phyloP scores from a whole-genome alignment of 2,329 filamentous ascomycete genomes.

The Fusarium concolor region DNA sequence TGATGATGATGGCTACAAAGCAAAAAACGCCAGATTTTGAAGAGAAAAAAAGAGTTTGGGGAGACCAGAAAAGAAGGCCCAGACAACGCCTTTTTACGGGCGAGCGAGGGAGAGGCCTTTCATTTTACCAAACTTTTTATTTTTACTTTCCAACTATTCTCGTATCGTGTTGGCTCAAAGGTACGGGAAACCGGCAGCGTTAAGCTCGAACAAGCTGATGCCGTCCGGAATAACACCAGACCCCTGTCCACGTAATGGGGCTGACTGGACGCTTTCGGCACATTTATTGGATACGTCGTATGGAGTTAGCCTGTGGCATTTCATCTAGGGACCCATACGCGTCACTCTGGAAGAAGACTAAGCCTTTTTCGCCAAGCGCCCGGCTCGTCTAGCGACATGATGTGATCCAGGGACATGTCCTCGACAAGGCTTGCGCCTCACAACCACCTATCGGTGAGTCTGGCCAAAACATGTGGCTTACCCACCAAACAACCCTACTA shows the following conservation, averaged over 20 bases:
- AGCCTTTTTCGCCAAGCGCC: not conserved
- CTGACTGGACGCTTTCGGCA: not conserved
- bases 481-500: no score
- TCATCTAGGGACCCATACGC: not conserved
- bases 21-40: not conserved
- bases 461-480: not conserved
- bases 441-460: not conserved
- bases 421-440: no score
- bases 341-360: not conserved
- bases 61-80: not conserved
- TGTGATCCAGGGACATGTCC: not conserved
- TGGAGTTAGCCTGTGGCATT: not conserved
- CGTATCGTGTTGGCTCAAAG: not conserved
- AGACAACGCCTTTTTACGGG: not conserved
- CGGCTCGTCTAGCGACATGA: not conserved
- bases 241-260: not conserved
- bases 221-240: not conserved
- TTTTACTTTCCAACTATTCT: slow-evolving; percentile 1
- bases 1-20: not conserved
- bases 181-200: slow-evolving; percentile 7
- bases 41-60: not conserved
- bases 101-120: not conserved
- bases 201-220: not conserved
- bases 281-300: slow-evolving; percentile 8
- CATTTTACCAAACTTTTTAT: not conserved